phyloP scores from a whole-genome alignment of 495 filamentous ascomycete species.

The Aspergillus cristatus region DNA sequence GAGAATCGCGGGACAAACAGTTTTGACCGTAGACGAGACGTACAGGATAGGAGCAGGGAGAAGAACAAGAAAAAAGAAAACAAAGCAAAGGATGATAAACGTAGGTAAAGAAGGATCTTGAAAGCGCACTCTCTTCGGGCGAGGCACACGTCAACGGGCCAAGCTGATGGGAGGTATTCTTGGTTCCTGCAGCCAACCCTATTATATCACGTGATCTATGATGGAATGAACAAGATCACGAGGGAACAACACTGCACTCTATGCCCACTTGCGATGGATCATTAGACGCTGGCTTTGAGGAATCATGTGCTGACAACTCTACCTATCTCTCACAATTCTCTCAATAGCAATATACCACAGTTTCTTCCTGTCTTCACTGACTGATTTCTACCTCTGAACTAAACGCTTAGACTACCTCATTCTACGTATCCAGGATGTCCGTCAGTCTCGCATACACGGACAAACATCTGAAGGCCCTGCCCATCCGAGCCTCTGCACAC shows the following conservation, averaged over 20 bases:
- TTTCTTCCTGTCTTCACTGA: no score
- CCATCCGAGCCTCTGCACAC: constrained; percentile 19
- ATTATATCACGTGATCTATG: constrained; percentile 14
- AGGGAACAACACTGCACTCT: no score
- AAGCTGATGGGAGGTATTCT: constrained; percentile 16
- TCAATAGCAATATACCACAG: no score
- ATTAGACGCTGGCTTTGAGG: neutral
- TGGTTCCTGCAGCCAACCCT: constrained; percentile 19
- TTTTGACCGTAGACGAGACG: neutral
- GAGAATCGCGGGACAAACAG: neutral
- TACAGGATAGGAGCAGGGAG: constrained; percentile 4
- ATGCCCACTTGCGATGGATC: constrained; percentile 2
- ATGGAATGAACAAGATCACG: constrained; percentile 2
- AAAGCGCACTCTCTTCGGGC: constrained; percentile 22
- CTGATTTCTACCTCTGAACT: no score
- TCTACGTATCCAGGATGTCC: constrained; percentile 19
- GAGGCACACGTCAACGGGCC: constrained; percentile 36
- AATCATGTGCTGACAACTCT: no score
- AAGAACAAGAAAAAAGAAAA: constrained; percentile 10
- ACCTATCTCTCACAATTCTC: no score
- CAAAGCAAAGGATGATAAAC: constrained; percentile 20
- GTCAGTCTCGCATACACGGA: constrained; percentile 18
- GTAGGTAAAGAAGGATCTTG: constrained; percentile 23
- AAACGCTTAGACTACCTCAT: no score
- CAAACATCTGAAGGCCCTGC: constrained; percentile 18